These are phyloP conservation scores for Hygrocybe punicea DNA, from an alignment of 768 basidiomycete species.

Conservation along the genomic window DNA sequence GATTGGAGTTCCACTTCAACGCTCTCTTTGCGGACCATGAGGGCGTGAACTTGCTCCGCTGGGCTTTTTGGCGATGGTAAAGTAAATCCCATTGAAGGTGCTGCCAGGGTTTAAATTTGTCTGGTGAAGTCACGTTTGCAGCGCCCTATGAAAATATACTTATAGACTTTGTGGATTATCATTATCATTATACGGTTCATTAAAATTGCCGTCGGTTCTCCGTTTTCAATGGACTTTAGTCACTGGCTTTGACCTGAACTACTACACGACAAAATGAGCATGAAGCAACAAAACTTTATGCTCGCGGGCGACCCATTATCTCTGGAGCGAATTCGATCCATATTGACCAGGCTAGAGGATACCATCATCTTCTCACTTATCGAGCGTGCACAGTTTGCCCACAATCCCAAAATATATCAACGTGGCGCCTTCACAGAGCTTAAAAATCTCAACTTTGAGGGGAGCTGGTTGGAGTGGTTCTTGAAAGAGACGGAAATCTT, in stretches of 20 bases:
- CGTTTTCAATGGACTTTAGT: too few species aligned
- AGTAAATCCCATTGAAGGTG: conserved; percentile 11
- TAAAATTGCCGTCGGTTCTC: too few species aligned
- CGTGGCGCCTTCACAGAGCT: conserved; percentile 78
- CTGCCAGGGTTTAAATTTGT: conserved; percentile 36
- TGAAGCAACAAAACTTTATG: conserved; percentile 69
- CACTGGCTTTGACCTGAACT: too few species aligned
- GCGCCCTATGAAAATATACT: too few species aligned
- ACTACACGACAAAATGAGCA: conserved; percentile 23
- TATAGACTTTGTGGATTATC: too few species aligned
- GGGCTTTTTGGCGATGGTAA: conserved; percentile 42
- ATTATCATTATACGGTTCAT: too few species aligned
- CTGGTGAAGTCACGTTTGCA: too few species aligned
- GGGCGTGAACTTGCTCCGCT: conserved; percentile 54
- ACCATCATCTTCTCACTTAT: conserved; percentile 98
- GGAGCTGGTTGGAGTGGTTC: conserved; percentile 98
- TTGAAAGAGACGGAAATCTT: conserved; percentile 91
- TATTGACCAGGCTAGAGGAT: conserved; percentile 89
- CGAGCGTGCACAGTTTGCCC: conserved; percentile 94
- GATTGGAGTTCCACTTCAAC: conserved; percentile 70
- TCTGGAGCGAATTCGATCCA: conserved; percentile 82
- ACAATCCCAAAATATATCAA: conserved; percentile 86
- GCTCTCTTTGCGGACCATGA: conserved; percentile 65
- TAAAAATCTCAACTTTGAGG: conserved; percentile 65
- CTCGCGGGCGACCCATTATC: conserved; percentile 78